Evolutionary conservation across 2,329 filamentous ascomycete genomes (phyloP), one percentile per base, ranked within the genome.

Genomic region (Trichoderma lentiforme): DNA sequence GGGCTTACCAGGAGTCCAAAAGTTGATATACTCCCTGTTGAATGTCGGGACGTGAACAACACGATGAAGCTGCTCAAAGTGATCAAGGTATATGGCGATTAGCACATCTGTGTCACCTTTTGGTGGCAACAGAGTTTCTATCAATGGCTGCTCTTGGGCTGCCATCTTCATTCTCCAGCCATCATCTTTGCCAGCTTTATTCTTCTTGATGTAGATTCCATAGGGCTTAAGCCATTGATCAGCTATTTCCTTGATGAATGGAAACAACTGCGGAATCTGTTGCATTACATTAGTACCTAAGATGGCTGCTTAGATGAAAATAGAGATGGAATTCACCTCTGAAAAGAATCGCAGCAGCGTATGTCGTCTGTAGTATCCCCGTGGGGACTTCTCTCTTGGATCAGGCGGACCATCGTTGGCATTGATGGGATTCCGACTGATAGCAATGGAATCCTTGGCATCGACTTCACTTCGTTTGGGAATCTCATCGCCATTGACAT

Each of bases 171-270:
- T 68, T 24, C n/a, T 69, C 66, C 66, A 60, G n/a, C 36, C 18
- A 11, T 69, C 56, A 4, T 69, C 66, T 24, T 30, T 60, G 18
- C 53, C 66, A 7, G 26, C 15, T 21, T 69, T 69, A 5, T 69
- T 60, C 36, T 69, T 69, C 56, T 61, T 69, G 26, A 69, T 69
- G 28, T 69, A 51, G 56, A 69, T 69, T 14, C 66, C 66, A 5
- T 69, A 69, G 8, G 66, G 66, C 30, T 61, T 61, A 4, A 69
- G 66, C 66, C 66, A 69, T 24, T 69, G 66, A 47, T 69, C 66
- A 32, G 66, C 66, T 0, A 36, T 69, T 18, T 69, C 66, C 39
- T 69, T 69, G 66, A 69, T 69, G 26, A 69, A 69, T 8, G 66
- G 66, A 57, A 69, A 69, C 12, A 69, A 21, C 3, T 61, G 53